Percentiles rank a stretch among this genome's conserved stretches.
These are phyloP conservation scores for Picea engelmannii DNA, from an alignment of 83 land plant genomes.

Conservation along the genomic window DNA sequence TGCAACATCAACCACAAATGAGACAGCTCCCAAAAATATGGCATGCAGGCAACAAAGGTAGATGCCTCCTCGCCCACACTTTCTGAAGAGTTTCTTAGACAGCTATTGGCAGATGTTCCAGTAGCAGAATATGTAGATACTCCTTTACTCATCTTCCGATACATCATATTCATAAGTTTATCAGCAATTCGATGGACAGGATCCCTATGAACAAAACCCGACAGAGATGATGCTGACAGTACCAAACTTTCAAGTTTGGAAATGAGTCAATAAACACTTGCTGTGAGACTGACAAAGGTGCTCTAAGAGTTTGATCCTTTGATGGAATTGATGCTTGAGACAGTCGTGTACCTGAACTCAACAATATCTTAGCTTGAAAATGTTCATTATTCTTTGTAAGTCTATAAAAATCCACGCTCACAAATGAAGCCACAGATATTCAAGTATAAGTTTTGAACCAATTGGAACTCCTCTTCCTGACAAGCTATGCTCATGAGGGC, in stretches of 20 bases:
- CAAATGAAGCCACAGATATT: no score
- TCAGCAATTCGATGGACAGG: constrained; percentile 81
- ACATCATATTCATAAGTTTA: constrained; percentile 69
- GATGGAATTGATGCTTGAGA: no score
- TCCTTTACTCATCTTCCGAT: constrained; percentile 54
- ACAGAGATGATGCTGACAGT: constrained; percentile 70
- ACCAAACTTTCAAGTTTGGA: constrained; percentile 76
- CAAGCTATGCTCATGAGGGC: no score
- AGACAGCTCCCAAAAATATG: constrained; percentile 76
- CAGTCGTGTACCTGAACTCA: no score
- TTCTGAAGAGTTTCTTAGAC: constrained; percentile 31
- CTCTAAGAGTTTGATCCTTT: no score
- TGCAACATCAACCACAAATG: constrained; percentile 79
- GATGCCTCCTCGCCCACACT: constrained; percentile 45
- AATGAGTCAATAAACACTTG: constrained; percentile 63
- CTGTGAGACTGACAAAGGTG: no score
- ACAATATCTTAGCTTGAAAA: no score
- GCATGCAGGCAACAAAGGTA: constrained; percentile 75
- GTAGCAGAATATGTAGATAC: constrained; percentile 26
- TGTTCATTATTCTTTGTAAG: no score
- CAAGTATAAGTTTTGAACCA: no score
- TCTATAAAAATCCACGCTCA: no score
- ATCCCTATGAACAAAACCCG: constrained; percentile 58
- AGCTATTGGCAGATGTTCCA: constrained; percentile 36
- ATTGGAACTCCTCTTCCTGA: no score